phyloP scores from a whole-genome alignment of 768 basidiomycete species.

The Rhodotorula sphaerocarpa region DNA sequence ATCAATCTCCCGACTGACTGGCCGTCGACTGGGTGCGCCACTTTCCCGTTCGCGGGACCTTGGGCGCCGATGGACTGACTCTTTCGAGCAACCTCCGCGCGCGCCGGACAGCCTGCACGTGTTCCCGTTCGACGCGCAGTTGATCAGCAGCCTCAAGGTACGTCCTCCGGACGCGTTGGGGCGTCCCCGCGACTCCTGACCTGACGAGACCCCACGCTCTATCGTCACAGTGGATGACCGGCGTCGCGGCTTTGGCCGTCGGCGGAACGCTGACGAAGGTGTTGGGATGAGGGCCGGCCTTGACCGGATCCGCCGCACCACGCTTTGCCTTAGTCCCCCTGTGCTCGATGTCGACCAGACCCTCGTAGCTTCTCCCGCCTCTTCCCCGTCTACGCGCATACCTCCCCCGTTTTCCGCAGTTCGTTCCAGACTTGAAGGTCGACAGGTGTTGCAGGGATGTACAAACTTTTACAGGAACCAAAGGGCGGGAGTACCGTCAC shows the following conservation, averaged over 20 bases:
- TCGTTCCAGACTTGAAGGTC: not conserved
- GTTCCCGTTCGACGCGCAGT: slow-evolving; percentile 18
- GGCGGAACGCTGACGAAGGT: slow-evolving; percentile 9
- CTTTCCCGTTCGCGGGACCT: no score
- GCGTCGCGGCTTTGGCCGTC: slow-evolving; percentile 16
- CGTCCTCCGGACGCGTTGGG: not conserved
- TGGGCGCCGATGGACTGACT: no score
- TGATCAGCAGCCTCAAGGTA: slow-evolving; percentile 21
- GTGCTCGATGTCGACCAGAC: no score
- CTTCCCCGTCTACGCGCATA: no score
- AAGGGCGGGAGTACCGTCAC: not conserved
- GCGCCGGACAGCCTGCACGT: not conserved
- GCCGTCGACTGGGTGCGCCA: slow-evolving; percentile 11
- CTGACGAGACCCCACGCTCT: no score
- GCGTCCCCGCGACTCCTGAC: no score
- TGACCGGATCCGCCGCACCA: no score
- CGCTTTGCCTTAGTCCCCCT: no score
- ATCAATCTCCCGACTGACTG: slow-evolving; percentile 24
- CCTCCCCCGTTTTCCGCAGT: no score
- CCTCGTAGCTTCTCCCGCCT: no score
- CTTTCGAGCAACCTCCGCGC: no score
- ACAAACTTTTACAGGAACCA: slow-evolving; percentile 3
- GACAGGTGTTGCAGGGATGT: not conserved
- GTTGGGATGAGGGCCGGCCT: no score
- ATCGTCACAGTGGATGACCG: slow-evolving; percentile 9